phyloP scores from a whole-genome alignment of 2,329 filamentous ascomycete genomes.

The Fusarium napiforme region DNA sequence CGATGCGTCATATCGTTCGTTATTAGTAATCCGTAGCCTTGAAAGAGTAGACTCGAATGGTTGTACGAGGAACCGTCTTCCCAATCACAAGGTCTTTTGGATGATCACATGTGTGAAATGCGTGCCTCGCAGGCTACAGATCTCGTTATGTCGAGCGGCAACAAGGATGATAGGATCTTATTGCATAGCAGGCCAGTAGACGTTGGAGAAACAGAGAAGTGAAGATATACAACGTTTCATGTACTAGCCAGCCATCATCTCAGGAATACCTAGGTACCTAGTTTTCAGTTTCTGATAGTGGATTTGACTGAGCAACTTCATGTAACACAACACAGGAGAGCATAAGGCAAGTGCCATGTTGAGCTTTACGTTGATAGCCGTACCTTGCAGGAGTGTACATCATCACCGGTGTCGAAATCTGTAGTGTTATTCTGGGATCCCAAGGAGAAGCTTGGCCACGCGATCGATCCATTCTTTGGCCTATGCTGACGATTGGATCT shows the following conservation, averaged over 20 bases:
- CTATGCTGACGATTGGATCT: constrained; percentile 10
- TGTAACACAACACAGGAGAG: neutral
- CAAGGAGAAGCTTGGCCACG: constrained; percentile 1
- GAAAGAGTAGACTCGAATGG: neutral
- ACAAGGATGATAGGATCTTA: neutral
- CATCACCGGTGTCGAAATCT: constrained; percentile 9
- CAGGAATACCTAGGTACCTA: neutral
- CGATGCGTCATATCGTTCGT: neutral
- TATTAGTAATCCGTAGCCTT: neutral
- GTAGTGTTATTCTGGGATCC: neutral
- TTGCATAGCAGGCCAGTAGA: neutral
- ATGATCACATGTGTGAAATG: constrained; percentile 28
- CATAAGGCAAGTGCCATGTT: neutral
- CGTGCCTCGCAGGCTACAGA: constrained; percentile 1
- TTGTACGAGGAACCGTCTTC: constrained; percentile 19
- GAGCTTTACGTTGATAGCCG: neutral
- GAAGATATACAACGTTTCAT: neutral
- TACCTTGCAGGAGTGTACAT: constrained; percentile 1
- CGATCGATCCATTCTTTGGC: constrained; percentile 7
- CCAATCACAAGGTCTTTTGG: constrained; percentile 4
- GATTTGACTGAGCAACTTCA: neutral
- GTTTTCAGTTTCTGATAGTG: neutral
- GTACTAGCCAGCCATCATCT: neutral
- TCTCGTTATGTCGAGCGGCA: neutral
- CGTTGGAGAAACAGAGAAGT: neutral